A percentile compares a stretch with the other conserved stretches of the same genome.
These are phyloP conservation scores for Yarrowia alimentaria DNA, from an alignment of 805 yeast species.

Conservation along the genomic window DNA sequence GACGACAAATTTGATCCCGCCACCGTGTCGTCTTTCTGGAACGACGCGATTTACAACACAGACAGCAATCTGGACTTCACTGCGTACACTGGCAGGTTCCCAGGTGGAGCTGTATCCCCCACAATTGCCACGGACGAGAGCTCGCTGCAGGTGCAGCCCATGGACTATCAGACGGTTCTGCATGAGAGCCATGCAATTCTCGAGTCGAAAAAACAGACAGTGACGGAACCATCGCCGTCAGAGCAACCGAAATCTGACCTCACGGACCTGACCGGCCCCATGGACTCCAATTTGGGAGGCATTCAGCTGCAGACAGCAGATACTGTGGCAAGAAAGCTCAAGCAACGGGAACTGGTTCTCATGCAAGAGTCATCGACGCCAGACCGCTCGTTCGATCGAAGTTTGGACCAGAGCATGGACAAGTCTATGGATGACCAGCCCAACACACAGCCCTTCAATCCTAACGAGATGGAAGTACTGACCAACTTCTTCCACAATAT, in stretches of 20 bases:
- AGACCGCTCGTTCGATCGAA: conserved; percentile 29
- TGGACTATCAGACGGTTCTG: conserved; percentile 33
- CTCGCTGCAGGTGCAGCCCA: conserved; percentile 14
- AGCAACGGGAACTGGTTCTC: conserved; percentile 30
- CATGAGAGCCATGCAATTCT: conserved; percentile 31
- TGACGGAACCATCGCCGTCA: neutral
- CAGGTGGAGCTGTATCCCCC: neutral
- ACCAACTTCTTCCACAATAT: conserved; percentile 35
- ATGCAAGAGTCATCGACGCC: conserved; percentile 31
- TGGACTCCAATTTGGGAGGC: conserved; percentile 33
- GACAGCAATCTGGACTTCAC: neutral
- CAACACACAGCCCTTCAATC: conserved; percentile 14
- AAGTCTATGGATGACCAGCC: conserved; percentile 28
- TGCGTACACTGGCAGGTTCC: neutral
- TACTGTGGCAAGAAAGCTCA: conserved; percentile 33
- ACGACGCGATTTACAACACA: too few relatives aligned
- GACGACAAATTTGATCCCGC: conserved; percentile 33
- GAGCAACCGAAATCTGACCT: conserved; percentile 3
- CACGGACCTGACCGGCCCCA: conserved; percentile 18
- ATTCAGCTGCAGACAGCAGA: conserved; percentile 35
- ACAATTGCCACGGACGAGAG: neutral
- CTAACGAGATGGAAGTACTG: conserved; percentile 33
- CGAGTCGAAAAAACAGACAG: conserved; percentile 20
- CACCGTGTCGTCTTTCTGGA: too few relatives aligned
- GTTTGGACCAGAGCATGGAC: conserved; percentile 29